phyloP scores from a whole-genome alignment of 2,329 filamentous ascomycete genomes.

The Ophiocordyceps australis region DNA sequence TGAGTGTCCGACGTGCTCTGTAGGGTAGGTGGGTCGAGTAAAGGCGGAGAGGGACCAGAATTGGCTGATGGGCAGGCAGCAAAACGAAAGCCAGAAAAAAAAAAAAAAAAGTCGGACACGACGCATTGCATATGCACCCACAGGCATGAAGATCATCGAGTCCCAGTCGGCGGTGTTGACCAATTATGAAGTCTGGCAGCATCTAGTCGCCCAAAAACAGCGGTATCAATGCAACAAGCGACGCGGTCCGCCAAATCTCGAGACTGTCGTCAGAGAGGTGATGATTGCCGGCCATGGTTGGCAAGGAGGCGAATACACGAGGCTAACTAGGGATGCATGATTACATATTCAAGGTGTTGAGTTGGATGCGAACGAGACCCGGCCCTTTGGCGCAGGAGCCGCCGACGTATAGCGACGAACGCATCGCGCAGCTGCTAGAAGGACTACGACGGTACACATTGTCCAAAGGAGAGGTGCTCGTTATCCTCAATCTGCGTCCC shows the following conservation, averaged over 20 bases:
- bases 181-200: conserved; percentile 56
- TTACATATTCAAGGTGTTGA: too few relatives aligned
- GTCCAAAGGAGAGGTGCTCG: conserved; percentile 49
- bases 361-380: conserved; percentile 37
- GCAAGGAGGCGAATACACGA: too few relatives aligned
- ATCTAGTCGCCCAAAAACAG: conserved; percentile 37
- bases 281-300: too few relatives aligned
- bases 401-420: conserved; percentile 29
- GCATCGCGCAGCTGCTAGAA: conserved; percentile 34
- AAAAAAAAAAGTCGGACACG: too few relatives aligned
- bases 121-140: too few relatives aligned
- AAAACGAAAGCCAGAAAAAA: too few relatives aligned
- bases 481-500: conserved; percentile 50
- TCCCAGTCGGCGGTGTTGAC: conserved; percentile 50
- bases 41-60: too few relatives aligned
- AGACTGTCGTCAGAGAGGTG: conserved; percentile 49
- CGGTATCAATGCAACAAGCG: conserved; percentile 31
- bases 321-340: too few relatives aligned
- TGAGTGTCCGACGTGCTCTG: too few relatives aligned
- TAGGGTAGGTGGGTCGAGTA: too few relatives aligned
- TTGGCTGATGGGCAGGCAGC: too few relatives aligned
- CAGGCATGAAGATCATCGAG: conserved; percentile 54
- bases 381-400: conserved; percentile 37
- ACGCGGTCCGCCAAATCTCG: conserved; percentile 36
- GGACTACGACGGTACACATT: conserved; percentile 37